Percentiles rank a stretch among this genome's conserved stretches.
Evolutionary conservation across 352 stramenopile species (phyloP).

Genomic region (Phytophthora uliginosa): DNA sequence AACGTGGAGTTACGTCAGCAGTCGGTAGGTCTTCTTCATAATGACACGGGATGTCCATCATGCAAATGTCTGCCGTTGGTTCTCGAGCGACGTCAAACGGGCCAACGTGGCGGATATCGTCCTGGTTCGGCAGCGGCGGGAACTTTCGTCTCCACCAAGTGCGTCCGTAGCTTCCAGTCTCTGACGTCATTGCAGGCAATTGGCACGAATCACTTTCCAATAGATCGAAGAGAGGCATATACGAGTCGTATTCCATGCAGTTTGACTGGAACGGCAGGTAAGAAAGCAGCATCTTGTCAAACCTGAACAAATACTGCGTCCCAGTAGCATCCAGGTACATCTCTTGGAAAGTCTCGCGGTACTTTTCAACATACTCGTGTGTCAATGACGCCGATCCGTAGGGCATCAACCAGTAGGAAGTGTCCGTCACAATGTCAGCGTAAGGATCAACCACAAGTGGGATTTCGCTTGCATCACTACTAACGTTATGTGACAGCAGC

Average conservation of each 20-base stretch:
- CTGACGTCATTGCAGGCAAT: slow-evolving; percentile 86
- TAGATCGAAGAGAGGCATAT: slow-evolving; percentile 94
- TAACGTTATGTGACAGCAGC: slow-evolving; percentile 95
- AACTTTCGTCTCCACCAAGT: slow-evolving; percentile 83
- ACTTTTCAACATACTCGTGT: slow-evolving; percentile 93
- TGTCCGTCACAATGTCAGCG: slow-evolving; percentile 58
- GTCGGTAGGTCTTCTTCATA: slow-evolving; percentile 95
- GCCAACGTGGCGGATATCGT: slow-evolving; percentile 94
- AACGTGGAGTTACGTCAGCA: slow-evolving; percentile 93
- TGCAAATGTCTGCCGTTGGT: slow-evolving; percentile 94
- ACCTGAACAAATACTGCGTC: slow-evolving; percentile 76
- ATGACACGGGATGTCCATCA: slow-evolving; percentile 87
- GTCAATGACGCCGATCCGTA: slow-evolving; percentile 76
- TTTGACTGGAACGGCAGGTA: slow-evolving; percentile 98
- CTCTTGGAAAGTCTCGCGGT: slow-evolving; percentile 97
- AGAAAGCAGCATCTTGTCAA: slow-evolving; percentile 89
- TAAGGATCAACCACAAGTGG: slow-evolving; percentile 85
- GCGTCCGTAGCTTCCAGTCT: slow-evolving; percentile 66
- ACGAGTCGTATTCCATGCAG: slow-evolving; percentile 97
- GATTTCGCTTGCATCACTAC: slow-evolving; percentile 45
- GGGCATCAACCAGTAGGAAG: slow-evolving; percentile 79
- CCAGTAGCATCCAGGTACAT: slow-evolving; percentile 65
- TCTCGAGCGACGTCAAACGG: slow-evolving; percentile 89
- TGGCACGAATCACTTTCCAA: slow-evolving; percentile 94
- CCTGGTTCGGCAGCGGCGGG: slow-evolving; percentile 93